Evolutionary conservation across 352 stramenopile species (phyloP), one percentile per base, ranked within the genome.

Genomic region (Globisporangium nunn): DNA sequence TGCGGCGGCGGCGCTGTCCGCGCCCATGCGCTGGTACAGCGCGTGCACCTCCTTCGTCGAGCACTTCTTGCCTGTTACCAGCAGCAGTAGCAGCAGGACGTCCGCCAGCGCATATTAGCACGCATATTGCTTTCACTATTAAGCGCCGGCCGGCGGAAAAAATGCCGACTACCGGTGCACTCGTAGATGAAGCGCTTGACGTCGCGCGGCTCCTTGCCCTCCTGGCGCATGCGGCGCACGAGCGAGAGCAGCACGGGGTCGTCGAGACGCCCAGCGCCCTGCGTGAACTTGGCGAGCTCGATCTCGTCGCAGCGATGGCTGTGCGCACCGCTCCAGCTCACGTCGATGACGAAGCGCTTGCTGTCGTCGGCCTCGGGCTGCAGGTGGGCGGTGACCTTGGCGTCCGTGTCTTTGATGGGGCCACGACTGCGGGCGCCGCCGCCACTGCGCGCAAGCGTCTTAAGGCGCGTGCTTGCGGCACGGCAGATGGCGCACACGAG

Each of bases 231-330:
- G 23, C 49, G 18, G 41, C 51, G 51, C 18, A 56, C 51, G 11
- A 56, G 39, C n/a, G 51, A 56, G 37, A 56, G 51, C 51, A 56
- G 18, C n/a, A 48, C 51, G 3, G 51, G 51, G 51, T 56, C 51
- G 51, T 56, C 51, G 37, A 56, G 28, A 5, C 51, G 51, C 23
- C 37, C 28, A 4, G 37, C 51, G 18, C 41, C 51, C 37, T 48
- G 51, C 41, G 39, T 39, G 30, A 56, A 56, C 51, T 30, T 29
- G 8, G 41, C 37, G 18, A 56, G 33, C n/a, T 12, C 51, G 12
- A 49, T 23, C 12, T 23, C 51, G 29, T 56, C 51, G 37, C 51
- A 56, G 1, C 51, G 51, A 5, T 56, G 51, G 23, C 43, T 56
- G 37, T 56, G 51, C 23, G 41, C 41, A 14, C 51, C 51, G 30